Percentiles rank a stretch among this genome's conserved stretches.
phyloP scores from a whole-genome alignment of 1,284 basidiomycete species.

The Pyrrhoderma noxium region DNA sequence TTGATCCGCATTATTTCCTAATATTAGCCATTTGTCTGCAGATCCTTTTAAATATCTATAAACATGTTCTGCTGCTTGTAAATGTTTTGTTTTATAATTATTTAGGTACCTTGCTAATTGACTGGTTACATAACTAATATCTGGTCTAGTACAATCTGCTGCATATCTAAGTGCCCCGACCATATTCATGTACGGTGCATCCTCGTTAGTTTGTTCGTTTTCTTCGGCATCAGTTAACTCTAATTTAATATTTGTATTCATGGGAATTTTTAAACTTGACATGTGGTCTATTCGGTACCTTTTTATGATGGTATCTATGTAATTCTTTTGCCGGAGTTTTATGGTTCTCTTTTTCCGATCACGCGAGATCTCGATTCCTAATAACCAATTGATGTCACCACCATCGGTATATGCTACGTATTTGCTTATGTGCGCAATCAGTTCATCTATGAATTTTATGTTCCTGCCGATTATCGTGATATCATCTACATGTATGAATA shows the following conservation, averaged over 20 bases:
- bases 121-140: constrained; percentile 17
- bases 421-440: constrained; percentile 26
- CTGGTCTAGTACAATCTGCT: constrained; percentile 24
- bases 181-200: constrained; percentile 25
- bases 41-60: constrained; percentile 16
- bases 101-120: constrained; percentile 15
- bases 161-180: constrained; percentile 30
- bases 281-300: constrained; percentile 22
- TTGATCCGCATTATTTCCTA: neutral
- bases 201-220: constrained; percentile 21
- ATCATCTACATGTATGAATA: constrained; percentile 19
- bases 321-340: constrained; percentile 24
- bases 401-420: constrained; percentile 21
- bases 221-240: constrained; percentile 11
- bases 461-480: neutral
- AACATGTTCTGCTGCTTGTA: constrained; percentile 18
- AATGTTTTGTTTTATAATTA: constrained; percentile 15
- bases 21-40: constrained; percentile 5
- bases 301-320: constrained; percentile 26
- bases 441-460: constrained; percentile 24
- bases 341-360: constrained; percentile 24
- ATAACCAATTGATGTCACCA: neutral
- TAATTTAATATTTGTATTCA: constrained; percentile 17
- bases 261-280: constrained; percentile 21
- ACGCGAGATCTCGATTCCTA: neutral